A percentile compares a stretch with the other conserved stretches of the same genome.
Evolutionary conservation across 1,284 basidiomycete genomes (phyloP).

Genomic region (Stygiomarasmius scandens): DNA sequence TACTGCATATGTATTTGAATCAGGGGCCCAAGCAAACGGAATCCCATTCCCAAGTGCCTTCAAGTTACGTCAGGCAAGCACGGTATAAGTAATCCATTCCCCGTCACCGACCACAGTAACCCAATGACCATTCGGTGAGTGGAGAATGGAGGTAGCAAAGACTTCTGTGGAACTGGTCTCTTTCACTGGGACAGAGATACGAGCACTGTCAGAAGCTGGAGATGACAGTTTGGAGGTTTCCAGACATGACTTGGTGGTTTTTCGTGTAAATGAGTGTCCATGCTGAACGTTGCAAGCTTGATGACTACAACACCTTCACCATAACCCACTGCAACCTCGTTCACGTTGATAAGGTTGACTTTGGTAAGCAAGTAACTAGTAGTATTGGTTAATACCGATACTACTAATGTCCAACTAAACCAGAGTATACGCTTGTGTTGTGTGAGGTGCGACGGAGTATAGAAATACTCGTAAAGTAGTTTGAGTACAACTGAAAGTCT

Average conservation of each 20-base stretch:
- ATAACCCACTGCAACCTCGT: constrained; percentile 95
- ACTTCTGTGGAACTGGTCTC: constrained; percentile 97
- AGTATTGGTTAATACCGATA: no score
- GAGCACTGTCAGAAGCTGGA: constrained; percentile 75
- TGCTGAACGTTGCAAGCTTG: constrained; percentile 90
- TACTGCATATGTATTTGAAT: constrained; percentile 97
- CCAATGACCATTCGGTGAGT: constrained; percentile 96
- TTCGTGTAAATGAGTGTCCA: constrained; percentile 96
- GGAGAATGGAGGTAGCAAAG: constrained; percentile 85
- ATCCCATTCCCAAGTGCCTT: constrained; percentile 94
- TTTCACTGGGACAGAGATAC: constrained; percentile 77
- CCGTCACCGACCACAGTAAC: constrained; percentile 96
- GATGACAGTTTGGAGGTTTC: constrained; percentile 75
- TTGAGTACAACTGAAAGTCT: no score
- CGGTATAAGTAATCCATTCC: constrained; percentile 99
- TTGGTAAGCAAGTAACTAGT: no score
- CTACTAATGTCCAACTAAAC: no score
- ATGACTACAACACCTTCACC: constrained; percentile 94
- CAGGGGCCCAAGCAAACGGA: constrained; percentile 95
- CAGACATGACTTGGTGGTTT: constrained; percentile 91
- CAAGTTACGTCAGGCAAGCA: constrained; percentile 98
- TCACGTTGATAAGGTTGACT: no score
- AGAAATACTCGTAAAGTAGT: no score
- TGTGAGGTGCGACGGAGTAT: no score
- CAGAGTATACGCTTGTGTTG: no score